Percentiles rank a stretch among this genome's conserved stretches.
Conservation (phyloP, 768 basidiomycete genomes). For the Udeniomyces megalosporus region DNA sequence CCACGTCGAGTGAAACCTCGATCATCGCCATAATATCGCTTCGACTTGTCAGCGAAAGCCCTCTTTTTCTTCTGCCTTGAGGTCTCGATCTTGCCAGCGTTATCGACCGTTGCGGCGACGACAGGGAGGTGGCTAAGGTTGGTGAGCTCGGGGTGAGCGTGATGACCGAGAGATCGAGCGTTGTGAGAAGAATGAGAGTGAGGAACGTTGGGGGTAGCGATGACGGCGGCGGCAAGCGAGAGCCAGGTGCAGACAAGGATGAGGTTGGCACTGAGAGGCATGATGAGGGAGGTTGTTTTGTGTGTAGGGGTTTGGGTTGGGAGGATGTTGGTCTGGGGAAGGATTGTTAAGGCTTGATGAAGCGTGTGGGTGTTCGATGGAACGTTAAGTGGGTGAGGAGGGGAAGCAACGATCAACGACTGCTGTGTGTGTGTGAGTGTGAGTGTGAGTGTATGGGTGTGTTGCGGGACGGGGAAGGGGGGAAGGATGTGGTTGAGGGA, state of each 20-base stretch:
- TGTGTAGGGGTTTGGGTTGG: not conserved
- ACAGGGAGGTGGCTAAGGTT: slow-evolving; percentile 12
- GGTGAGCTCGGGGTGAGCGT: slow-evolving; percentile 12
- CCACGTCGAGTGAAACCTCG: slow-evolving; percentile 13
- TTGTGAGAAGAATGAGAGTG: not conserved
- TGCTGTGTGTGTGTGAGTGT: not conserved
- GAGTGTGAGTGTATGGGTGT: not conserved
- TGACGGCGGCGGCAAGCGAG: not conserved
- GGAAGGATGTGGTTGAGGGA: not conserved
- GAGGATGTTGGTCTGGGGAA: not conserved
- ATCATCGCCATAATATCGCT: slow-evolving; percentile 15
- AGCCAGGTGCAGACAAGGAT: not conserved
- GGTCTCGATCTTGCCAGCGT: slow-evolving; percentile 2
- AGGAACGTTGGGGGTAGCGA: not conserved
- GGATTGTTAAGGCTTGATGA: too few relatives aligned
- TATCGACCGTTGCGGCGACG: not conserved
- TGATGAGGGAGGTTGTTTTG: not conserved
- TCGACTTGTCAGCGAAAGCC: not conserved
- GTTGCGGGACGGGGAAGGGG: not conserved
- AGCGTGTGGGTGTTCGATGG: too few relatives aligned
- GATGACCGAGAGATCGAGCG: slow-evolving; percentile 11
- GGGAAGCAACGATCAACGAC: too few relatives aligned
- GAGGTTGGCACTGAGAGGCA: not conserved
- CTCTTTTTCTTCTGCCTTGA: not conserved
- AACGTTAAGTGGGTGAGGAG: too few relatives aligned